A percentile compares a stretch with the other conserved stretches of the same genome.
These are phyloP conservation scores for Salicornia ramosissima DNA, from an alignment of 148 eudicot species.

Conservation along the genomic window DNA sequence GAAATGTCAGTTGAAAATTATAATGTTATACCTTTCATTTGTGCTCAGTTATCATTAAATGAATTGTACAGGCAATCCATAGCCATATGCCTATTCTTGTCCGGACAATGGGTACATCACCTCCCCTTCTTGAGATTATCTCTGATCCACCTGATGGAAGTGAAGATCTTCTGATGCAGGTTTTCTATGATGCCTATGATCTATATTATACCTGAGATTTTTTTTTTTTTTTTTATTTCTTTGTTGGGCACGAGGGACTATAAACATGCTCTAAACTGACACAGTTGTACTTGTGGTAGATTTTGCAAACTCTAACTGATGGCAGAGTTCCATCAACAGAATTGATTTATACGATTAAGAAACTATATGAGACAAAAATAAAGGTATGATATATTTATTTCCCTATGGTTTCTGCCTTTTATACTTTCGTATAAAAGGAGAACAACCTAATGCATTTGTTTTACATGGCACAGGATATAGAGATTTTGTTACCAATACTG, in stretches of 20 bases:
- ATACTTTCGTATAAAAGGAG: not conserved
- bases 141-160: conserved; percentile 85
- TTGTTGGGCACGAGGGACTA: not conserved
- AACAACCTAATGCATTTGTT: conserved; percentile 21
- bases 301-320: conserved; percentile 86
- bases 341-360: conserved; percentile 56
- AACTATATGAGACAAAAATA: conserved; percentile 57
- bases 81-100: conserved; percentile 83
- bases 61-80: conserved; percentile 60
- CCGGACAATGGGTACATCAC: conserved; percentile 87
- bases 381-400: conserved; percentile 37
- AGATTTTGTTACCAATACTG: conserved; percentile 75
- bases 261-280: conserved; percentile 3
- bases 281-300: conserved; percentile 39
- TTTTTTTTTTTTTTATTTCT: conserved; percentile 4
- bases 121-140: conserved; percentile 71
- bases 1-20: conserved; percentile 1
- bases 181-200: conserved; percentile 25
- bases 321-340: conserved; percentile 75
- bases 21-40: not conserved
- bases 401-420: not conserved
- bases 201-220: conserved; percentile 9
- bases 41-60: conserved; percentile 1
- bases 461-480: conserved; percentile 58
- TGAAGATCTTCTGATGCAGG: conserved; percentile 72